phyloP scores from a whole-genome alignment of 176 grass and related monocot species.

The Avena eriantha region DNA sequence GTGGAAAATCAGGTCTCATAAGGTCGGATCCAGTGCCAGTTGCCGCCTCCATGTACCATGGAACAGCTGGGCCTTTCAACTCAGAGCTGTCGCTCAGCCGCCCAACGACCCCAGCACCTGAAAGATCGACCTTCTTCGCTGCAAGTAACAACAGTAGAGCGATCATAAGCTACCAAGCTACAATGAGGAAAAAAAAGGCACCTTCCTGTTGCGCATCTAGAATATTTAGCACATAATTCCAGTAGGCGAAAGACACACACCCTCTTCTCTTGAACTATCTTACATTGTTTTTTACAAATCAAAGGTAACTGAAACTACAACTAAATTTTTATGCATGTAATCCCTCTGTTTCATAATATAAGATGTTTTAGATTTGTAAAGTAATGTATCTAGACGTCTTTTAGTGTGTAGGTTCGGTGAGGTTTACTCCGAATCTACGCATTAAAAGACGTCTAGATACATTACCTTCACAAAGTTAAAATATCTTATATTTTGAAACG shows the following conservation, averaged over 20 bases:
- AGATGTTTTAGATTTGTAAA: no score
- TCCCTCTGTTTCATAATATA: no score
- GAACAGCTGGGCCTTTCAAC: slow-evolving; percentile 22
- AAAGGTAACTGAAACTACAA: no score
- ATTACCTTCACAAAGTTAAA: no score
- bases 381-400: no score
- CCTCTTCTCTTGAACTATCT: background rate
- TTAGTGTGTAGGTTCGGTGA: no score
- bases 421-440: no score
- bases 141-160: slow-evolving; percentile 17
- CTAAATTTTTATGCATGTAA: no score
- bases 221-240: background rate
- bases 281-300: background rate
- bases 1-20: slow-evolving; percentile 21
- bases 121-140: slow-evolving; percentile 40
- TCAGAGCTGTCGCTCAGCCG: slow-evolving; percentile 4
- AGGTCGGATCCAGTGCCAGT: background rate
- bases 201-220: background rate
- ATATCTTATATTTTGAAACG: no score
- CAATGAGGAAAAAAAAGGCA: background rate
- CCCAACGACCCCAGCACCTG: slow-evolving; percentile 12
- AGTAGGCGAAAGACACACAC: background rate
- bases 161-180: background rate
- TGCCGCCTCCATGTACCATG: slow-evolving; percentile 31
- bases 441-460: no score